These are phyloP conservation scores for Plasmodium fragile DNA, from an alignment of 169 alveolate species.

Conservation along the genomic window DNA sequence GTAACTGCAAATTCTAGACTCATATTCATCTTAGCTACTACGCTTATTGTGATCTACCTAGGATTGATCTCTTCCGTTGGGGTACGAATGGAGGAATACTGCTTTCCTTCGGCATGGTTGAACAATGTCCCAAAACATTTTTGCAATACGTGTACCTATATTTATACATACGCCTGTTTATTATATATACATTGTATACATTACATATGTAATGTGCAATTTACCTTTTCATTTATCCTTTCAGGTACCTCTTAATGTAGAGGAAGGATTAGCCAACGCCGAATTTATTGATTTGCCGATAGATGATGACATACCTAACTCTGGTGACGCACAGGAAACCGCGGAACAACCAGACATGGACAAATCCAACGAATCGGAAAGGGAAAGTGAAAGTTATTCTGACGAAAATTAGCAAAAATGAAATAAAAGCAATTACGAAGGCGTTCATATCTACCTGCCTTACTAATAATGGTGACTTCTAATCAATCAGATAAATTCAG, in stretches of 20 bases:
- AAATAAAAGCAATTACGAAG: not conserved
- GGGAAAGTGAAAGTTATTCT: not conserved
- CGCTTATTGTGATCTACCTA: slow-evolving; percentile 5
- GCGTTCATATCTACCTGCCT: not conserved
- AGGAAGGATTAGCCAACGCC: not conserved
- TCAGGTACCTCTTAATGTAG: slow-evolving; percentile 11
- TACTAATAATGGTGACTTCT: not conserved
- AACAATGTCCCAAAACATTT: not conserved
- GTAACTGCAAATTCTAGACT: not conserved
- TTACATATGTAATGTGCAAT: not conserved
- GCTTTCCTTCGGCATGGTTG: not conserved
- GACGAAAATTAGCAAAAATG: slow-evolving; percentile 14
- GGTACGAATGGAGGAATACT: not conserved
- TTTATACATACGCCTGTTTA: not conserved
- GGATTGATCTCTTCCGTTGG: slow-evolving; percentile 5
- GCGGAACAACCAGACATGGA: not conserved
- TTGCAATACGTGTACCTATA: not conserved
- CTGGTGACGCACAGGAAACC: not conserved
- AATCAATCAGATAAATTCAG: not conserved
- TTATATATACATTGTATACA: not conserved
- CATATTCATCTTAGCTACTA: not conserved
- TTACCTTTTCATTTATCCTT: not conserved
- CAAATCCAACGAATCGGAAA: not conserved
- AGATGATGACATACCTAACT: not conserved
- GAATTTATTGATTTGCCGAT: not conserved